Evolutionary conservation across 495 filamentous ascomycete genomes (phyloP).

Genomic region (Copromyces sp.): DNA sequence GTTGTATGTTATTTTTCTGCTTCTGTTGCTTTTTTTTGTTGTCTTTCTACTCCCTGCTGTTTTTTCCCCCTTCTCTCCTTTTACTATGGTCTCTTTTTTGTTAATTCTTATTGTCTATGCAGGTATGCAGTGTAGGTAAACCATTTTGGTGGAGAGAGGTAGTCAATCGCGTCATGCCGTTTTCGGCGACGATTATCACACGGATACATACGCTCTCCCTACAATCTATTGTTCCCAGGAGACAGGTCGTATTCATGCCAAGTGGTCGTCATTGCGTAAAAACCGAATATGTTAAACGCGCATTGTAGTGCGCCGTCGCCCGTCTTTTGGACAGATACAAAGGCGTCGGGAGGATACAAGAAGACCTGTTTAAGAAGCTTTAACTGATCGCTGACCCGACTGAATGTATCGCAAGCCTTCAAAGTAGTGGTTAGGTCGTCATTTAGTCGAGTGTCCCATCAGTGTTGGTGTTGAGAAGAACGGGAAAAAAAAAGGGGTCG

Average conservation of each 20-base stretch:
- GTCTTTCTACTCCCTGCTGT: neutral
- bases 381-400: too few relatives aligned
- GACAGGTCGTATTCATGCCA: too few relatives aligned
- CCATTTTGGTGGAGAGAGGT: neutral
- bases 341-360: too few relatives aligned
- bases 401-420: too few relatives aligned
- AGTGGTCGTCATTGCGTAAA: neutral
- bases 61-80: too few relatives aligned
- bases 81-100: neutral
- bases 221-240: too few relatives aligned
- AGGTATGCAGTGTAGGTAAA: too few relatives aligned
- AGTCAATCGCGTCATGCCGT: neutral
- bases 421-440: neutral
- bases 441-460: neutral
- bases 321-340: too few relatives aligned
- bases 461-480: neutral
- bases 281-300: too few relatives aligned
- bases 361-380: too few relatives aligned
- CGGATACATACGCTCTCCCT: neutral
- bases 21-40: neutral
- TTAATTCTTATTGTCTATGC: too few relatives aligned
- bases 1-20: constrained; percentile 13
- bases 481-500: neutral
- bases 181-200: neutral
- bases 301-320: too few relatives aligned